These are phyloP conservation scores for Epichloe sibirici DNA, from an alignment of 2,329 filamentous ascomycete species.

Conservation along the genomic window DNA sequence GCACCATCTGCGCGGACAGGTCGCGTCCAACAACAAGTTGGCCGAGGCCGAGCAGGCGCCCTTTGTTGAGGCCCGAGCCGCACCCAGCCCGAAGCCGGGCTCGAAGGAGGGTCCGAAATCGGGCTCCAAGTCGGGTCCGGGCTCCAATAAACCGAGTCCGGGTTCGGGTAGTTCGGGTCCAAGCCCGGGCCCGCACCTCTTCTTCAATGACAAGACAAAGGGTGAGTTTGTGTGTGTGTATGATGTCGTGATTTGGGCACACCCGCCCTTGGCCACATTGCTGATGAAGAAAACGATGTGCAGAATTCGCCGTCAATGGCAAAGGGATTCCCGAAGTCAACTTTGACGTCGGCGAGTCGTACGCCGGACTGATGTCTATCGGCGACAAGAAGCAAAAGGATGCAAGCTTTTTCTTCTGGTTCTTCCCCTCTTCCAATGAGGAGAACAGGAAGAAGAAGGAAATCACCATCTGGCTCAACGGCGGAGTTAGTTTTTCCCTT, in stretches of 20 bases:
- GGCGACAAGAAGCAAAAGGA: conserved; percentile 24
- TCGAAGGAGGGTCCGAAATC: no score
- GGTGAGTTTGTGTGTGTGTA: conserved; percentile 4
- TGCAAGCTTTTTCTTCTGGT: conserved; percentile 55
- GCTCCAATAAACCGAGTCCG: no score
- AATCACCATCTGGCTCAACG: conserved; percentile 51
- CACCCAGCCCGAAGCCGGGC: no score
- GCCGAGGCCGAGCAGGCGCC: background rate
- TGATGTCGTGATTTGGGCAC: no score
- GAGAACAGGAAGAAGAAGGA: conserved; percentile 36
- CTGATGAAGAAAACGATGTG: conserved; percentile 6
- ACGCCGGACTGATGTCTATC: conserved; percentile 46
- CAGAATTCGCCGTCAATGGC: conserved; percentile 48
- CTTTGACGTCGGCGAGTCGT: conserved; percentile 50
- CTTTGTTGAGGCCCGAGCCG: background rate
- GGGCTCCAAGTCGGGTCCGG: no score
- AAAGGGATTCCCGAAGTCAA: conserved; percentile 48
- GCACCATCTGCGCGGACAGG: background rate
- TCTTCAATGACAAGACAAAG: conserved; percentile 10
- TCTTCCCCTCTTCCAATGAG: conserved; percentile 44
- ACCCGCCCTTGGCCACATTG: no score
- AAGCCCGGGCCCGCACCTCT: background rate
- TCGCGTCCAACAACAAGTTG: background rate
- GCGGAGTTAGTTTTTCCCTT: conserved; percentile 24
- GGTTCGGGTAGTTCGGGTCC: no score